These are phyloP conservation scores for Parafenestella ontariensis DNA, from an alignment of 2,329 filamentous ascomycete species.

Conservation along the genomic window DNA sequence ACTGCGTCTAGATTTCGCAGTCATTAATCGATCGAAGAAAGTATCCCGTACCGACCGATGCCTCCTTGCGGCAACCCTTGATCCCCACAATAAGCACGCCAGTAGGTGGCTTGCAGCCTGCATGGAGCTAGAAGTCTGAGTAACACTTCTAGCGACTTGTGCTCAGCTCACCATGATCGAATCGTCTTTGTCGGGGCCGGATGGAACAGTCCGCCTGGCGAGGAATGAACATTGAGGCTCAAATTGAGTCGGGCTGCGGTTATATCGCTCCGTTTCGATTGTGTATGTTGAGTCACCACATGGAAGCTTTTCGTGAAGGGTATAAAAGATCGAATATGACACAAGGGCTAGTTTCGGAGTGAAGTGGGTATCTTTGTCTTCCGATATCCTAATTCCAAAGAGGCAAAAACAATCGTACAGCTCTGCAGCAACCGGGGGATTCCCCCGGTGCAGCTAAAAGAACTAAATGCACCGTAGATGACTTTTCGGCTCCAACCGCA, in stretches of 20 bases:
- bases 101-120: not conserved
- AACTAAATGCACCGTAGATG: not conserved
- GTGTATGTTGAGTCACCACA: no score
- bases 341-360: not conserved
- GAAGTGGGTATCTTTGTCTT: not conserved
- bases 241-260: not conserved
- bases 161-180: not conserved
- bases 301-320: not conserved
- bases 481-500: not conserved
- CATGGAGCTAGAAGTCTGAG: constrained; percentile 3
- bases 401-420: not conserved
- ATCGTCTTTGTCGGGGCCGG: not conserved
- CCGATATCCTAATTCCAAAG: not conserved
- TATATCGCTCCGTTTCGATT: no score
- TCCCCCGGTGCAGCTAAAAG: constrained; percentile 5
- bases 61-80: not conserved
- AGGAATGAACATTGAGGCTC: not conserved
- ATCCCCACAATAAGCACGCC: constrained; percentile 1
- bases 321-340: not conserved
- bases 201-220: not conserved
- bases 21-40: no score
- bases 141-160: not conserved
- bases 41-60: no score
- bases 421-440: not conserved
- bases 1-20: no score